Evolutionary conservation across 176 grass and related monocot genomes (phyloP).

Genomic region (Eragrostis nindensis): DNA sequence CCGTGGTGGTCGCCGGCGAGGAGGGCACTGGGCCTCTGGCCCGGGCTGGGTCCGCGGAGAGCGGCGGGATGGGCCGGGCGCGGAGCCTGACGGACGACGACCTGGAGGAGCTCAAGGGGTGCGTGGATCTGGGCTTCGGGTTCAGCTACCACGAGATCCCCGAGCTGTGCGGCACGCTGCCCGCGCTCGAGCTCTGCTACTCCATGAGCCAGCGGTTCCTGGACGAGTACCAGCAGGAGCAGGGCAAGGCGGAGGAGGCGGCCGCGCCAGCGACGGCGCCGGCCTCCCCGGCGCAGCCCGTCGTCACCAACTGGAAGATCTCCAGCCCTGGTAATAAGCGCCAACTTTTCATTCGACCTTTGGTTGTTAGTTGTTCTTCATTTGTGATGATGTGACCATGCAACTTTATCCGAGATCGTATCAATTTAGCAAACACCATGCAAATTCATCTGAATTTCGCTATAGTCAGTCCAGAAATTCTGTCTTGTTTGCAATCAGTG

Average conservation of each 20-base stretch:
- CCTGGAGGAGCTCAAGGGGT: conserved; percentile 59
- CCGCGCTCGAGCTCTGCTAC: conserved; percentile 64
- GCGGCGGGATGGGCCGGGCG: conserved; percentile 24
- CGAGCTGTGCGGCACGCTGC: conserved; percentile 59
- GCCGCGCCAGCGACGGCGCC: neutral
- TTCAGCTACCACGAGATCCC: conserved; percentile 63
- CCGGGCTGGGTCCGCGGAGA: neutral
- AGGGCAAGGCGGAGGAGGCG: neutral
- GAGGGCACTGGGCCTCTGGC: neutral
- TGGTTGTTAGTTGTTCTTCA: neutral
- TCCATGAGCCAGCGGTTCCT: conserved; percentile 56
- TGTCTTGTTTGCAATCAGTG: too few relatives aligned
- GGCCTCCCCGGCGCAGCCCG: conserved; percentile 27
- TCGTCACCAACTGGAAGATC: conserved; percentile 60
- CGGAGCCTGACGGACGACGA: conserved; percentile 58
- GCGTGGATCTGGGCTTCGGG: conserved; percentile 63
- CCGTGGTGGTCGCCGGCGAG: conserved; percentile 36
- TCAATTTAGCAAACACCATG: neutral
- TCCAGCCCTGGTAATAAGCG: conserved; percentile 53
- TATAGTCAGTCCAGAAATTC: neutral
- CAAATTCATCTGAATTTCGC: neutral
- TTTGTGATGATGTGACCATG: neutral
- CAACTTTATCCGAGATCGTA: too few relatives aligned
- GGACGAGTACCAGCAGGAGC: conserved; percentile 26
- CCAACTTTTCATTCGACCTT: neutral